Base-by-base conservation (phyloP, 73 alveolate species). In the Blepharisma japonicum region DNA sequence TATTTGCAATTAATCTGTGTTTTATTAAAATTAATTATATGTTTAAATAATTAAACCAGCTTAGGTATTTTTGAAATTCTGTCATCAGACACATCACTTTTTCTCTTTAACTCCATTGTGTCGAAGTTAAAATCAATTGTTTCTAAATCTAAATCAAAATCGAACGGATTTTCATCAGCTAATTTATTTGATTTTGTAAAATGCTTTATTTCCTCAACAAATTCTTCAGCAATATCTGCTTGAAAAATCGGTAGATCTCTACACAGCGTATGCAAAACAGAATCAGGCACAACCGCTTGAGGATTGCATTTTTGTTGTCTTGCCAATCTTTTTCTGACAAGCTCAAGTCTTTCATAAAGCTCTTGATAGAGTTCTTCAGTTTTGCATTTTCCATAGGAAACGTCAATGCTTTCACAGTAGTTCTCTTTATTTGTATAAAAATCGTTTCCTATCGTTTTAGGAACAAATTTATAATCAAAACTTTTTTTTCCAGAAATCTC, bases 311-410 rank as follows among this genome's bases (percentile, higher is more conserved):
- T 53, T 20, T 53, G 27, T 53, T 11, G 27, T 4, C 67, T 53
- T 53, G 67, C 67, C n/a, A 53, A 20, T 53, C 23, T 53, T 53
- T 53, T 53, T 53, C 67, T 53, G n/a, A 53, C 23, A 53, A 53
- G 27, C 23, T 53, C 67, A 11, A 53, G 67, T 53, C 67, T 53
- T 14, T 11, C n/a, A 14, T 53, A 14, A 14, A 53, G 23, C n/a
- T 53, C 23, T 53, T 53, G 27, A 53, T 14, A 53, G 27, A 53
- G n/a, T 53, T 53, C 67, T 53, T 53, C 23, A 14, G 67, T 53
- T 53, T 53, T 53, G 23, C 67, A 53, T 53, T 53, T 53, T 14
- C 67, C 67, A 53, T 53, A 53, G 27, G n/a, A 14, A 53, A 53
- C 4, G 0, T 53, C 67, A 53, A 14, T 20, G 23, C n/a, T 14